Conservation (phyloP, 805 yeast genomes). For the Kodamaea restingae region DNA sequence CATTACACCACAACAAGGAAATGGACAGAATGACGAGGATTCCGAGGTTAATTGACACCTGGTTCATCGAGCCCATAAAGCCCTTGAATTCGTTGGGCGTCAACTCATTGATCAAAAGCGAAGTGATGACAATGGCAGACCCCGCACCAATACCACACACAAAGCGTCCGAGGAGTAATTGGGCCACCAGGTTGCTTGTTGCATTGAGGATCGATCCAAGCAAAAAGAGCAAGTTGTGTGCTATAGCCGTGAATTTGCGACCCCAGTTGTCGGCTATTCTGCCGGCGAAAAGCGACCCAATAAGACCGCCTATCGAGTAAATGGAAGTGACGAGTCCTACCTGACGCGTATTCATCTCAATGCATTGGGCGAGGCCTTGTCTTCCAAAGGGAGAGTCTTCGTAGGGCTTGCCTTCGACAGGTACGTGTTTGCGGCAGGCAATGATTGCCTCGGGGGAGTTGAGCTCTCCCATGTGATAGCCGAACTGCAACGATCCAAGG, state of each 20-base stretch:
- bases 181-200: slow-evolving; percentile 37
- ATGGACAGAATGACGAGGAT: slow-evolving; percentile 74
- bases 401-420: slow-evolving; percentile 28
- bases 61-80: slow-evolving; percentile 83
- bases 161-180: slow-evolving; percentile 64
- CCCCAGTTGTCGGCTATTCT: slow-evolving; percentile 63
- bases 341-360: slow-evolving; percentile 51
- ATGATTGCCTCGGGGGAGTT: slow-evolving; percentile 81
- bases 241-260: slow-evolving; percentile 48
- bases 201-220: slow-evolving; percentile 65
- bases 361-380: slow-evolving; percentile 47
- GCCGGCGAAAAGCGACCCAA: slow-evolving; percentile 71
- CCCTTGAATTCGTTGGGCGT: slow-evolving; percentile 71
- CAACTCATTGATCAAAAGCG: slow-evolving; percentile 76
- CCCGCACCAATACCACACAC: slow-evolving; percentile 88
- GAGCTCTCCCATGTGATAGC: slow-evolving; percentile 91
- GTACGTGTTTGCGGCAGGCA: slow-evolving; percentile 45
- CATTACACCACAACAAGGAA: slow-evolving; percentile 65
- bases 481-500: slow-evolving; percentile 81
- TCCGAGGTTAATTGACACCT: slow-evolving; percentile 80
- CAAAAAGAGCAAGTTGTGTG: slow-evolving; percentile 49
- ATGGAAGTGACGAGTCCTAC: slow-evolving; percentile 74
- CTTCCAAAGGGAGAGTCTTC: slow-evolving; percentile 37
- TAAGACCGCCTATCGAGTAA: slow-evolving; percentile 79
- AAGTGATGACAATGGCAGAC: slow-evolving; percentile 76